Conservation (phyloP, 768 basidiomycete genomes). For the Boletus fagicola region DNA sequence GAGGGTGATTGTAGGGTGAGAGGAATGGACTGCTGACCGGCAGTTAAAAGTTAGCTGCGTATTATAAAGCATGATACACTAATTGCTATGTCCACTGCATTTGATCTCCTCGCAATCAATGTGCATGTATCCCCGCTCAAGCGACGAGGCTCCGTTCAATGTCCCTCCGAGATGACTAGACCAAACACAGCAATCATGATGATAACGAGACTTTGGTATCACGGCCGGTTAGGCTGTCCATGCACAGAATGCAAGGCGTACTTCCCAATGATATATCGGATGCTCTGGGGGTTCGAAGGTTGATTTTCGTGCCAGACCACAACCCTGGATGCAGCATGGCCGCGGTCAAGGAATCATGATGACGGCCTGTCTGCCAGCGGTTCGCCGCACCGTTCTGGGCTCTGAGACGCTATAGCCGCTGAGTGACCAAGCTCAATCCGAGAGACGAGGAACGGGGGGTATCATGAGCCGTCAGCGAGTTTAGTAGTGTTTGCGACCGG, state of each 20-base stretch:
- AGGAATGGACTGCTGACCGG: neutral
- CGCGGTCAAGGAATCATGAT: neutral
- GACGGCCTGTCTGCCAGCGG: neutral
- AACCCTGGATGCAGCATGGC: constrained; percentile 12
- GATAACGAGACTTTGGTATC: neutral
- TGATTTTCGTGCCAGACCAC: constrained; percentile 1
- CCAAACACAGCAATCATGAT: neutral
- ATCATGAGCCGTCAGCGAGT: constrained; percentile 15
- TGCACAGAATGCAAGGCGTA: neutral
- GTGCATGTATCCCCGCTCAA: constrained; percentile 31
- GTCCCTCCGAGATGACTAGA: neutral
- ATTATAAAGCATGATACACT: constrained; percentile 15
- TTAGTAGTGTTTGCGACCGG: constrained; percentile 18
- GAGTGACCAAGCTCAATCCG: too few relatives aligned
- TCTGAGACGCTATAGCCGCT: neutral
- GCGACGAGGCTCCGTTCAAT: neutral
- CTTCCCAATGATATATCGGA: neutral
- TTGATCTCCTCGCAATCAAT: constrained; percentile 24
- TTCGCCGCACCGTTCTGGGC: neutral
- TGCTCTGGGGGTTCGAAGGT: neutral
- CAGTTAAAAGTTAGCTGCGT: constrained; percentile 9
- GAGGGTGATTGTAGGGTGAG: neutral
- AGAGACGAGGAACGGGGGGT: too few relatives aligned
- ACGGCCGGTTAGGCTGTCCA: neutral
- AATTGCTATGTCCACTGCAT: constrained; percentile 25